Base-by-base conservation (phyloP, 768 basidiomycete genomes). In the Xerocomus spinulosus region DNA sequence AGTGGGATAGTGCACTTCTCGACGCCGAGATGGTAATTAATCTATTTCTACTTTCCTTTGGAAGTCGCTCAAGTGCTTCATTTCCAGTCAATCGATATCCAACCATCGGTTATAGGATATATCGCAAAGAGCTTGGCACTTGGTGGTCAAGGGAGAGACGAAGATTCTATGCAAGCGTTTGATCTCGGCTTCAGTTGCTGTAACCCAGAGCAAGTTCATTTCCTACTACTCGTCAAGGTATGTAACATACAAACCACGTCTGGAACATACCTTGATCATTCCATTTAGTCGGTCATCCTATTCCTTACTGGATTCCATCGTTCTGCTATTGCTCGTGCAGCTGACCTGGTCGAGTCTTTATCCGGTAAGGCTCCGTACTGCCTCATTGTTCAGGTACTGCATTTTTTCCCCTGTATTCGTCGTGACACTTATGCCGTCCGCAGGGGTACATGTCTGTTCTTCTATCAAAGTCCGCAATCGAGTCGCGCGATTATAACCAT, bases 191-290 rank as follows among this genome's bases (percentile, higher is more conserved):
- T 57, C 26, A 10, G 32, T 26, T 24, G 23, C 20, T 58, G 48
- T 29, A 6, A n/a, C 6, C 5, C 33, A 10, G 40, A 58, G n/a
- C 40, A 48, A 15, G n/a, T 45, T 6, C 38, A 35, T 9, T 50
- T 42, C 36, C 52, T 57, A 26, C 30, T 58, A 12, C 51, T 58
- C 2, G n/a, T 58, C 28, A 57, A 57, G 56, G 56, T 54, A 17
- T 12, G 41, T 15, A 10, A 10, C 0, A 1, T 18, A 3, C 1
- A 8, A 38, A 28, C 0, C 5, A 26, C 2, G 2, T 17, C 20
- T 10, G 2, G 15, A 18, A 10, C 21, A 3, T 17, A n/a, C 10
- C 9, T 34, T 52, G 20, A 44, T 14, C 3, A 26, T 29, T 30
- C 13, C 13, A 18, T 52, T 5, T 24, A 56, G 55, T 38, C 55